A percentile compares a stretch with the other conserved stretches of the same genome.
These are phyloP conservation scores for Phytophthora kernoviae DNA, from an alignment of 352 stramenopile species.

Conservation along the genomic window DNA sequence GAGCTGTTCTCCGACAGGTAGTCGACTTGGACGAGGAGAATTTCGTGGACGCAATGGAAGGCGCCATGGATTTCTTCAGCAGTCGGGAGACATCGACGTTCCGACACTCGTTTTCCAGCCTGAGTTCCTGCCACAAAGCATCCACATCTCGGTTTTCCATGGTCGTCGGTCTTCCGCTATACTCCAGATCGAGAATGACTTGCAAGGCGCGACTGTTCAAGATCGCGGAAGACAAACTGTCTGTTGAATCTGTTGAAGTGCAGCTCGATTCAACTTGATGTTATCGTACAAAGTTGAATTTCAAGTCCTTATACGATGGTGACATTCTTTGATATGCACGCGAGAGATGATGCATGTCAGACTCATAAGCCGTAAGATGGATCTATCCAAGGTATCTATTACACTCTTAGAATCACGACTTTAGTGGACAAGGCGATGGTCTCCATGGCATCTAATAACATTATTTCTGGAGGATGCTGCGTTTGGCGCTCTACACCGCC, in stretches of 20 bases:
- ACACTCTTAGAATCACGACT: too few relatives aligned
- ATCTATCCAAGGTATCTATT: too few relatives aligned
- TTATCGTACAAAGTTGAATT: too few relatives aligned
- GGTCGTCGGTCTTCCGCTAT: background rate
- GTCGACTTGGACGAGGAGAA: constrained; percentile 1
- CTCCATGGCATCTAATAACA: too few relatives aligned
- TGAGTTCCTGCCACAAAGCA: constrained; percentile 55
- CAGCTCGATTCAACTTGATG: too few relatives aligned
- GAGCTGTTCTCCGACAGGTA: constrained; percentile 1
- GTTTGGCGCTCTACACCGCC: constrained; percentile 7
- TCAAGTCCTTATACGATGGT: too few relatives aligned
- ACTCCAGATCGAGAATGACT: constrained; percentile 15
- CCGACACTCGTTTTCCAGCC: constrained; percentile 33
- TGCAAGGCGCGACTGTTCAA: background rate
- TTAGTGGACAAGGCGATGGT: too few relatives aligned
- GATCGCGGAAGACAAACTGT: background rate
- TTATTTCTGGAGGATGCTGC: too few relatives aligned
- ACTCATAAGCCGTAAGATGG: too few relatives aligned
- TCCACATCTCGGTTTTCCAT: constrained; percentile 42
- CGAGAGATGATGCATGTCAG: too few relatives aligned
- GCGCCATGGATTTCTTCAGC: constrained; percentile 48
- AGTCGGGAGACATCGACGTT: constrained; percentile 33
- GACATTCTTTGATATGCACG: too few relatives aligned
- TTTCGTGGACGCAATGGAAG: constrained; percentile 3
- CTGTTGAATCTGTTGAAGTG: too few relatives aligned